Base-by-base conservation (phyloP, 495 filamentous ascomycete species). In the Podospora anserina region DNA sequence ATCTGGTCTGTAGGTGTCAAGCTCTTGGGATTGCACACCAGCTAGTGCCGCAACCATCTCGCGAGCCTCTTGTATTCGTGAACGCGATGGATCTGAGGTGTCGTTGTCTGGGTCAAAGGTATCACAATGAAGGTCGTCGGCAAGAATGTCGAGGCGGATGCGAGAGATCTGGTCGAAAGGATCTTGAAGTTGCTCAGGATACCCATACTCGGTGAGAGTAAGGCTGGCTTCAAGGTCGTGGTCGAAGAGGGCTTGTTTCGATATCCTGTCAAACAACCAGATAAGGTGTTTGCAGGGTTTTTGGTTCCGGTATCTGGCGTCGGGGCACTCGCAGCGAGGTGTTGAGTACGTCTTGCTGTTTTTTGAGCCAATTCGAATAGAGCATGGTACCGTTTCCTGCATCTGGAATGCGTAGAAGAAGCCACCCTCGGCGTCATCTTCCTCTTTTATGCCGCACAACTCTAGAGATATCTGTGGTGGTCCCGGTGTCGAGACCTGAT, bases 321-420 rank as follows among this genome's bases (percentile, higher is more conserved):
- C 74, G 13, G 76, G 72, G 63, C 82, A 83, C 30, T 79, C 78
- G 71, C 82, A 84, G 19, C 70, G 76, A 4, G 81, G 80, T 0
- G 65, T 64, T 9, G 78, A 73, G 64, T 79, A 82, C 13, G 75
- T 71, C 13, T 28, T 64, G 60, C 79, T 78, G 58, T 75, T 70
- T 7, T 75, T 70, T 5, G 76, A 70, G 3, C 81, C 80, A 20
- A 81, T 80, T 49, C 81, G 77, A 34, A 84, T 74, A 2, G 81
- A 81, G 30, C 80, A 81, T 7, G 81, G 81, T 60, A 79, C 78
- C 2, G 78, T 74, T 64, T 84, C 82, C 20, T 81, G 79, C 73
- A 84, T 75, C 63, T 83, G 77, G 34, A 83, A 84, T 61, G 82
- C 77, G 54, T 82, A 84, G 68, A 78, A 78, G 26, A 79, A 72